These are phyloP conservation scores for Neospermospora avenae DNA, from an alignment of 2,329 filamentous ascomycete genomes.

Conservation along the genomic window DNA sequence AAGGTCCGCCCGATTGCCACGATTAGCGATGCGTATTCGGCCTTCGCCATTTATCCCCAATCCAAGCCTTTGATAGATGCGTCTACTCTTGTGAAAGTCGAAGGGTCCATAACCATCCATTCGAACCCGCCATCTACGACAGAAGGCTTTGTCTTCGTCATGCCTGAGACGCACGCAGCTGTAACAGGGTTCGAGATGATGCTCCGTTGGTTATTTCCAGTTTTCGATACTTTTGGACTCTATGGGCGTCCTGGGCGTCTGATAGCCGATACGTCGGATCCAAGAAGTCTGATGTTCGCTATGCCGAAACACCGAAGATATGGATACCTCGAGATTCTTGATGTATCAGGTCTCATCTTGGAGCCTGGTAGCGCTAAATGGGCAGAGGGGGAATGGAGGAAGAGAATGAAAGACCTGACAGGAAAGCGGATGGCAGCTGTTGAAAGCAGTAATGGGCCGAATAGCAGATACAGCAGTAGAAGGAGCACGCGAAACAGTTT, in stretches of 20 bases:
- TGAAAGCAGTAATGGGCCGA: constrained; percentile 40
- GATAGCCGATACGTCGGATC: constrained; percentile 81
- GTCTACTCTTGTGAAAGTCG: constrained; percentile 89
- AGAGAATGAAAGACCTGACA: constrained; percentile 83
- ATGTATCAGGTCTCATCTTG: constrained; percentile 77
- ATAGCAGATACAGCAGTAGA: constrained; percentile 53
- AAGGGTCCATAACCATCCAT: constrained; percentile 87
- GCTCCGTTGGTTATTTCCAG: constrained; percentile 86
- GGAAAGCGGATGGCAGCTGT: constrained; percentile 69
- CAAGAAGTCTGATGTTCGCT: constrained; percentile 93
- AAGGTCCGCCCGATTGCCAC: constrained; percentile 88
- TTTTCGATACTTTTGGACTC: constrained; percentile 86
- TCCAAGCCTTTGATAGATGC: constrained; percentile 91
- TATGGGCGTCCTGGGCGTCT: constrained; percentile 87
- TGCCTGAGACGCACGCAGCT: constrained; percentile 92
- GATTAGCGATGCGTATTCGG: constrained; percentile 84
- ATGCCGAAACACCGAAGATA: constrained; percentile 88
- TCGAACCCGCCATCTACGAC: constrained; percentile 71
- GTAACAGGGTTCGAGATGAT: constrained; percentile 95
- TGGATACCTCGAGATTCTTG: constrained; percentile 84
- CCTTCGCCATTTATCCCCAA: constrained; percentile 94
- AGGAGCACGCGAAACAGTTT: constrained; percentile 56
- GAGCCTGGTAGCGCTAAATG: constrained; percentile 72
- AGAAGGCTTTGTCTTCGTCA: constrained; percentile 95
- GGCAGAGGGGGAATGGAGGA: constrained; percentile 87